Conservation (phyloP, 2,329 filamentous ascomycete genomes). For the Rhytidhysteron rufulum region DNA sequence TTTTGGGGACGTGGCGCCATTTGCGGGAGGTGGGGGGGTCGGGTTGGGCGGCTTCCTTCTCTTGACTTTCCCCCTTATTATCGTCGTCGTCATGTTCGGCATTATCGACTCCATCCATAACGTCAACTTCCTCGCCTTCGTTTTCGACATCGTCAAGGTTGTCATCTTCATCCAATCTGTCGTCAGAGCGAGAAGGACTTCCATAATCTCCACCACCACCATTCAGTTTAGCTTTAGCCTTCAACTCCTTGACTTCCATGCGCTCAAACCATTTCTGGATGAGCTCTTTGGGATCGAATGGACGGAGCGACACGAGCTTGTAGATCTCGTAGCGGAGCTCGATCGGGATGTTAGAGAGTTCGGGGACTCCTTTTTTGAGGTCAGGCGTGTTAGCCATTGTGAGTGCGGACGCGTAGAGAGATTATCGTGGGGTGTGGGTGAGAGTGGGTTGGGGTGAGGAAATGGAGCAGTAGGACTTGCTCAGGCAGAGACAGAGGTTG, state of each 20-base stretch:
- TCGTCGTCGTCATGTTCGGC: not conserved
- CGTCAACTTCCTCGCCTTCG: not conserved
- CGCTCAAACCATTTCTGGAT: conserved; percentile 34
- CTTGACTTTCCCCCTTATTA: not conserved
- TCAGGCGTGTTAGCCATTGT: conserved; percentile 1
- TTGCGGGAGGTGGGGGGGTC: conserved; percentile 9
- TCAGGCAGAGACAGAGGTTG: not conserved
- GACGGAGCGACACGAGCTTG: conserved; percentile 13
- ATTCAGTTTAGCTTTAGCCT: conserved; percentile 9
- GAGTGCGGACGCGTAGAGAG: not conserved
- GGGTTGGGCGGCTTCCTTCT: not conserved
- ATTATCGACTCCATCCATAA: not conserved
- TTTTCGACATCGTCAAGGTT: not conserved
- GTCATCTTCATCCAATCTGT: not conserved
- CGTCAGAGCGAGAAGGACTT: not conserved
- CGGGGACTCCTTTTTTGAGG: no score
- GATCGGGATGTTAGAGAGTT: conserved; percentile 23
- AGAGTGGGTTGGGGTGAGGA: not conserved
- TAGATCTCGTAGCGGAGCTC: conserved; percentile 31
- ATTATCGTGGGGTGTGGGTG: not conserved
- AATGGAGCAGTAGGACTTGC: not conserved
- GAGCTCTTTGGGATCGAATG: conserved; percentile 18
- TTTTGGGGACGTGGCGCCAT: conserved; percentile 32
- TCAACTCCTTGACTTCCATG: conserved; percentile 19
- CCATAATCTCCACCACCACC: not conserved